Percentiles rank a stretch among this genome's conserved stretches.
phyloP scores from a whole-genome alignment of 306 rosid genomes.

The Ochetophila trinervis region DNA sequence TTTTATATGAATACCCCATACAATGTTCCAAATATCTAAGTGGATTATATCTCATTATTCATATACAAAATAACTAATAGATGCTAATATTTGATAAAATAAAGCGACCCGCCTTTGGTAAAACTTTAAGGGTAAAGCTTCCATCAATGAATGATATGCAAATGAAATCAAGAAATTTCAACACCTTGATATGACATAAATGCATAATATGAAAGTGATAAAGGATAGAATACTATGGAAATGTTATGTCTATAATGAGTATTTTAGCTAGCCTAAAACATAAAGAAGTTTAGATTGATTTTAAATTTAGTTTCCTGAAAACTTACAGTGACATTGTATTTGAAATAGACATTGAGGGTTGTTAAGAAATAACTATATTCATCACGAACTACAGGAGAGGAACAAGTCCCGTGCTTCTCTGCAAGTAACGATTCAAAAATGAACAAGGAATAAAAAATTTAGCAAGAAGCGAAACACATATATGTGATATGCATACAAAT shows the following conservation, averaged over 20 bases:
- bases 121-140: background rate
- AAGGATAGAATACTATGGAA: background rate
- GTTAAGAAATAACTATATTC: constrained; percentile 79
- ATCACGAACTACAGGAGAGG: constrained; percentile 59
- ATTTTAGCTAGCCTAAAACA: background rate
- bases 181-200: background rate
- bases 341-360: constrained; percentile 65
- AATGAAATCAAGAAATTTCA: background rate
- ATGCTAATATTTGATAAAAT: background rate
- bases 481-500: too few species aligned
- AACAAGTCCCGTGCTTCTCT: constrained; percentile 98
- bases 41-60: background rate
- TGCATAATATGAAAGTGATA: background rate
- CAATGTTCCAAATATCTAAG: background rate
- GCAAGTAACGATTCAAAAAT: constrained; percentile 37
- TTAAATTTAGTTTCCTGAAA: constrained; percentile 4
- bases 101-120: background rate
- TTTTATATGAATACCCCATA: background rate
- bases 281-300: background rate
- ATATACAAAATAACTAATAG: background rate
- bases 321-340: constrained; percentile 93
- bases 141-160: background rate
- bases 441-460: constrained; percentile 8
- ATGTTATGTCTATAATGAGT: background rate
- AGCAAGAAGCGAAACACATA: background rate